phyloP scores from a whole-genome alignment of 176 grass and related monocot species.

The Oryza brachyantha region DNA sequence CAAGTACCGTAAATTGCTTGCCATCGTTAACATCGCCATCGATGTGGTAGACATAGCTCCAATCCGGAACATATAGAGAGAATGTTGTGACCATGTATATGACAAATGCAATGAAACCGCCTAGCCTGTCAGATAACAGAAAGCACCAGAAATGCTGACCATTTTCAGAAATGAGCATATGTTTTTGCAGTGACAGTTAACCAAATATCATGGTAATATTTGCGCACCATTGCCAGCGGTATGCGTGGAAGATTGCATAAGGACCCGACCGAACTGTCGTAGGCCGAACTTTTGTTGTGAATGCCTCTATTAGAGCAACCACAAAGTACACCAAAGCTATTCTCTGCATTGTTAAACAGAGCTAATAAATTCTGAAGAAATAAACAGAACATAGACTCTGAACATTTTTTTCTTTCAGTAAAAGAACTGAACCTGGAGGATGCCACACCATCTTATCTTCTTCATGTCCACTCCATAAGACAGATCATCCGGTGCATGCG shows the following conservation, averaged over 20 bases:
- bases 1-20: conserved; percentile 46
- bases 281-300: conserved; percentile 46
- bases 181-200: background rate
- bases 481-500: conserved; percentile 67
- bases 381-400: background rate
- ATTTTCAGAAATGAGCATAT: background rate
- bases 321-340: conserved; percentile 75
- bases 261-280: conserved; percentile 22
- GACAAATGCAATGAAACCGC: conserved; percentile 37
- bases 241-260: conserved; percentile 47
- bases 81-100: conserved; percentile 60
- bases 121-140: conserved; percentile 38
- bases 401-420: background rate
- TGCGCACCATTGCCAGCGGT: conserved; percentile 64
- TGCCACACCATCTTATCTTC: conserved; percentile 77
- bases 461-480: conserved; percentile 80
- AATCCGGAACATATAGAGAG: conserved; percentile 48
- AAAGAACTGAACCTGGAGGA: conserved; percentile 58
- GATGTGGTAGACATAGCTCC: conserved; percentile 51
- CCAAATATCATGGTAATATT: background rate
- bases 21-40: conserved; percentile 50
- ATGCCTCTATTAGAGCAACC: conserved; percentile 59
- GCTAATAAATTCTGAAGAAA: background rate
- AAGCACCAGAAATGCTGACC: background rate
- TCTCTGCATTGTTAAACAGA: conserved; percentile 35